Evolutionary conservation across 208 protist species (phyloP), one percentile per base, ranked within the genome.

Genomic region (Novymonas esmeraldas): DNA sequence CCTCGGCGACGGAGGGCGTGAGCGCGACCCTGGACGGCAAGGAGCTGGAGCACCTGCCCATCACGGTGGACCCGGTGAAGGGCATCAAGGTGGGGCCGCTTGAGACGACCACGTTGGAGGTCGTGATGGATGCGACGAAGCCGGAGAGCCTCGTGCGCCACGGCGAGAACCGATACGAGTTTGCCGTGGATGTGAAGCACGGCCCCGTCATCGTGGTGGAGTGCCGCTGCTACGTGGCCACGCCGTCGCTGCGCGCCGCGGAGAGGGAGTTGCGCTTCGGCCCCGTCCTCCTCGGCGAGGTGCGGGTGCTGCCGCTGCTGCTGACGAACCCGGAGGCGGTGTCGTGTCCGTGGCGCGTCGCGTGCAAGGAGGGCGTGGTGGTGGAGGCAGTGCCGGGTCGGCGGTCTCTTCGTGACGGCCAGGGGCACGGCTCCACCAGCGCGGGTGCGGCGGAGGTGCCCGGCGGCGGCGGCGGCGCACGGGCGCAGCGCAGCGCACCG

Each of bases 191-290:
- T 70, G 76, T 98, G 26, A 80, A 85, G 50, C 85, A 84, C 26
- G 96, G 96, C 10, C 92, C 95, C 13, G 75, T 77, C 13, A 73
- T 98, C 31, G 67, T 94, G 24, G 36, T 99, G 10, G 70, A 91
- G 54, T 79, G 95, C n/a, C 72, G 67, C 67, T 97, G 94, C 65
- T 97, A 94, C 66, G 84, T 99, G 22, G 97, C 89, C 11, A 91
- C 95, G 34, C 97, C 97, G 38, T 70, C 84, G 13, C 62, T 99
- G 45, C 54, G 58, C 14, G 29, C 98, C 2, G 84, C 74, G 28
- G 75, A 79, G 28, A 79, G 68, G n/a, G 31, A 54, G 24, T 33
- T 98, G 22, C 79, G 95, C 75, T 99, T 98, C 84, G 96, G 93
- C 9, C 58, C 70, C 14, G 80, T 98, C n/a, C 64, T 84, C 14